These are phyloP conservation scores for Solioccasus polychromus DNA, from an alignment of 768 basidiomycete genomes.

Conservation along the genomic window DNA sequence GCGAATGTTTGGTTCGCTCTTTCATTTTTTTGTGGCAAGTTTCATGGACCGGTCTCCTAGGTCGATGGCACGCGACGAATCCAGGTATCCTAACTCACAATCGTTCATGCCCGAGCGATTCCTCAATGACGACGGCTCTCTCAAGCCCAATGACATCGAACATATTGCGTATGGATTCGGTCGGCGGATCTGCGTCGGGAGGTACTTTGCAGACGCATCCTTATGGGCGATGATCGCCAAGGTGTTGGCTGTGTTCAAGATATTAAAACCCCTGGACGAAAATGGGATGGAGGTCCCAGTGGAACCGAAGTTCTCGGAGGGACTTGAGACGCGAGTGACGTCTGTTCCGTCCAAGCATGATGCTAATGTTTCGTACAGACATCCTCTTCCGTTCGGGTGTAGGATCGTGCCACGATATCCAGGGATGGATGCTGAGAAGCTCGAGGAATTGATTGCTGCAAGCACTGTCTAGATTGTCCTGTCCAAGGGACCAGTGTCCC, in stretches of 20 bases:
- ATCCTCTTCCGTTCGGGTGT: constrained; percentile 4
- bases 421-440: background rate
- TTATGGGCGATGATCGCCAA: constrained; percentile 1
- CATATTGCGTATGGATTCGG: constrained; percentile 23
- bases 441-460: constrained; percentile 1
- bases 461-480: background rate
- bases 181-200: constrained; percentile 20
- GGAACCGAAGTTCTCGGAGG: constrained; percentile 8
- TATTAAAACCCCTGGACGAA: constrained; percentile 1
- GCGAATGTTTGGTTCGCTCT: constrained; percentile 4
- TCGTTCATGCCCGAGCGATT: constrained; percentile 8
- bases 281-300: constrained; percentile 2
- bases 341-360: background rate
- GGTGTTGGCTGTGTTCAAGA: constrained; percentile 4
- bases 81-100: constrained; percentile 2
- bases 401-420: background rate
- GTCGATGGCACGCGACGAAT: constrained; percentile 5
- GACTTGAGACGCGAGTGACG: constrained; percentile 1
- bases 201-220: constrained; percentile 15
- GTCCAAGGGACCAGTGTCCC: too few species aligned
- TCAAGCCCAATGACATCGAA: background rate
- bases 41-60: background rate
- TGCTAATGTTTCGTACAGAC: background rate
- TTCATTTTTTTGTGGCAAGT: background rate
- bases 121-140: constrained; percentile 2